Evolutionary conservation across 805 yeast species (phyloP).

Genomic region (Barnettozyma populi): DNA sequence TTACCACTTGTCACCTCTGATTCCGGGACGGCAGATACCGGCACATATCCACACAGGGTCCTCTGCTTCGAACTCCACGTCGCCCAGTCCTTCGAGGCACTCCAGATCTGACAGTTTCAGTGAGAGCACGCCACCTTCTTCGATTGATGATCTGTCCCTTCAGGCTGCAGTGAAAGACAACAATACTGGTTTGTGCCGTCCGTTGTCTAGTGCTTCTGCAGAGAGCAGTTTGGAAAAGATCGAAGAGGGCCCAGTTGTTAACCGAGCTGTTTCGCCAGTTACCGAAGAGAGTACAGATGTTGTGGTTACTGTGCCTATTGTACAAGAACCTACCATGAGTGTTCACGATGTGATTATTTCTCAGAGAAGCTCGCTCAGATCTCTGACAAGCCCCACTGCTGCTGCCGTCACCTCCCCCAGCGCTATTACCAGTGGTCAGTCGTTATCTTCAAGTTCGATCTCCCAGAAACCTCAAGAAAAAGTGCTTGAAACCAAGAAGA

Average conservation of each 20-base stretch:
- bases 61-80: conserved; percentile 14
- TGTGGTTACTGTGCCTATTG: neutral
- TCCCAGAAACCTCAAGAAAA: neutral
- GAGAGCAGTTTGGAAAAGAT: conserved; percentile 15
- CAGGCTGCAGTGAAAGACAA: neutral
- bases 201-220: neutral
- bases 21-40: neutral
- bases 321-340: neutral
- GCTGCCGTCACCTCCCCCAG: neutral
- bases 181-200: neutral
- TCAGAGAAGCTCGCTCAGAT: neutral
- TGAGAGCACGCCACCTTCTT: conserved; percentile 27
- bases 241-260: conserved; percentile 10
- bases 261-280: neutral
- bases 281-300: neutral
- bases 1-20: neutral
- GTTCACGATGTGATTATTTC: neutral
- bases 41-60: neutral
- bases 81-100: conserved; percentile 25
- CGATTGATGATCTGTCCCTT: conserved; percentile 23
- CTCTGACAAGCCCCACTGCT: too few relatives aligned
- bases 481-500: neutral
- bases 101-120: conserved; percentile 22
- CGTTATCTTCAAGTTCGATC: neutral
- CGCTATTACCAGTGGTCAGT: neutral